phyloP scores from a whole-genome alignment of 257 asterid genomes.

The Scutellaria galericulata region DNA sequence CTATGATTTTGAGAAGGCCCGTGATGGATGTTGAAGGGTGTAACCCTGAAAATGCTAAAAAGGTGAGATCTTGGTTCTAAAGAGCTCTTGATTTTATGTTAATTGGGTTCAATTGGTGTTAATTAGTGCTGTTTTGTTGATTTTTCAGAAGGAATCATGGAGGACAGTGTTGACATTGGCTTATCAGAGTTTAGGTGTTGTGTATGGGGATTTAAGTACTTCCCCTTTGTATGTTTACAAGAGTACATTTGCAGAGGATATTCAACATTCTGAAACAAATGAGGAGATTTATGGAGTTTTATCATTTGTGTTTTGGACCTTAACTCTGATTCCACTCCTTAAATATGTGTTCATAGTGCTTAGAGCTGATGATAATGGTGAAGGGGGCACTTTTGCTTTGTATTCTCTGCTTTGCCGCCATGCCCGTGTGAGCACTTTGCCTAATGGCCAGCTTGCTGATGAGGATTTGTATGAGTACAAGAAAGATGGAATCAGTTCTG shows the following conservation, averaged over 20 bases:
- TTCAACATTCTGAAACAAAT: constrained; percentile 82
- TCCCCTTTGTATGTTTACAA: constrained; percentile 95
- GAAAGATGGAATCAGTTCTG: constrained; percentile 58
- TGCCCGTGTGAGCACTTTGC: constrained; percentile 80
- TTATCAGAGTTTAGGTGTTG: constrained; percentile 95
- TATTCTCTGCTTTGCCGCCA: constrained; percentile 88
- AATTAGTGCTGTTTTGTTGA: not conserved
- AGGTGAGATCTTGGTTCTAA: constrained; percentile 58
- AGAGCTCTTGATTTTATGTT: not conserved
- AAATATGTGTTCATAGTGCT: constrained; percentile 89
- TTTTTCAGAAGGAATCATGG: constrained; percentile 84
- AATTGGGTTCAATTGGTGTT: constrained; percentile 10
- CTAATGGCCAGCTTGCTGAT: constrained; percentile 93
- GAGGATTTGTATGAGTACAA: constrained; percentile 82
- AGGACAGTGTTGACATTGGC: constrained; percentile 80
- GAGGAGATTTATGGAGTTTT: constrained; percentile 91
- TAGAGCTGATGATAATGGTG: constrained; percentile 95
- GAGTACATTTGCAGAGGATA: constrained; percentile 97
- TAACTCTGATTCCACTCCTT: constrained; percentile 82
- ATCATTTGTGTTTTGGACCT: constrained; percentile 90
- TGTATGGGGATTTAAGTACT: constrained; percentile 95
- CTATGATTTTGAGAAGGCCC: constrained; percentile 53
- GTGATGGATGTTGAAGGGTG: constrained; percentile 84
- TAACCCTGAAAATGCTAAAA: constrained; percentile 51
- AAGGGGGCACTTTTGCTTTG: constrained; percentile 96